phyloP scores from a whole-genome alignment of 768 basidiomycete species.

The Arthromyces matolae region DNA sequence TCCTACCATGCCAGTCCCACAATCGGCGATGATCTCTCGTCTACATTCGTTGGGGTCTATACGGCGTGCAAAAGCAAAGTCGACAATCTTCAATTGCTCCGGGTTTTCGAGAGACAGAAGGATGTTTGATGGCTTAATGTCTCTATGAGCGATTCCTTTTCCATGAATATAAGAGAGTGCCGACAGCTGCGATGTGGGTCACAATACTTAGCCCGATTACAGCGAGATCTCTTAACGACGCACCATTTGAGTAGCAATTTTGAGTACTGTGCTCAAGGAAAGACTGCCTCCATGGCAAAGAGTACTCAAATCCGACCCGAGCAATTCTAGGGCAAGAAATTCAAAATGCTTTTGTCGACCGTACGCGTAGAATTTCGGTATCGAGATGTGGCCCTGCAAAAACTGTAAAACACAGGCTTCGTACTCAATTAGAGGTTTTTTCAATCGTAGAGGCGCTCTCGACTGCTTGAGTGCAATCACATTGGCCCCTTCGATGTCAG shows the following conservation, averaged over 20 bases:
- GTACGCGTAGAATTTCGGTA: not conserved
- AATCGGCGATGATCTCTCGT: no score
- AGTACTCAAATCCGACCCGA: not conserved
- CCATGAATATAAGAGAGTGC: not conserved
- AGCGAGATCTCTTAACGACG: not conserved
- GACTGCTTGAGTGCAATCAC: not conserved
- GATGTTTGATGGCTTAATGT: no score
- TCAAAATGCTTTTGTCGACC: not conserved
- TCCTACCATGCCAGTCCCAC: not conserved
- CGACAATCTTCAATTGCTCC: not conserved
- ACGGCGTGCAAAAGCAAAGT: not conserved
- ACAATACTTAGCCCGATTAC: not conserved
- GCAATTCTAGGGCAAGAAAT: not conserved
- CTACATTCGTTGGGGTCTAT: not conserved
- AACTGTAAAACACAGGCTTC: not conserved
- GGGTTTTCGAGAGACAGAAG: no score
- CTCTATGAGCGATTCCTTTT: no score
- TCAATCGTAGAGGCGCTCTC: not conserved
- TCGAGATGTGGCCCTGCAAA: not conserved
- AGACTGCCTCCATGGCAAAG: not conserved
- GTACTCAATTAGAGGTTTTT: not conserved
- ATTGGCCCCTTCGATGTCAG: not conserved
- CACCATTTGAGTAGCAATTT: not conserved
- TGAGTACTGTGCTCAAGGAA: not conserved
- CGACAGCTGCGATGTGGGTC: not conserved